A percentile compares a stretch with the other conserved stretches of the same genome.
Conservation (phyloP, 2,329 filamentous ascomycete species). For the Thelonectria olida region DNA sequence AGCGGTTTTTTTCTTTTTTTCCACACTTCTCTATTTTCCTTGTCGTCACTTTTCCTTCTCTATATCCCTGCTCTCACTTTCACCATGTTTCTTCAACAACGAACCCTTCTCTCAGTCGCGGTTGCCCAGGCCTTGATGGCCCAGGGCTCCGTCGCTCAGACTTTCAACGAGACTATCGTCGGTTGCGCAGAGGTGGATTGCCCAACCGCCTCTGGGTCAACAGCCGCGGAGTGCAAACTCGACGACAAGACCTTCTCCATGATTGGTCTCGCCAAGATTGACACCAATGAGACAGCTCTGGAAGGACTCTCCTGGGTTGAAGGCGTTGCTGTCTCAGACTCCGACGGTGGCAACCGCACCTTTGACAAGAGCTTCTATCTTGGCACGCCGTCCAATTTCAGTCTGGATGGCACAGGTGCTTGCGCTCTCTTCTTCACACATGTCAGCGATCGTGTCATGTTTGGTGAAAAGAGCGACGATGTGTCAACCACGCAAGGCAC, state of each 20-base stretch:
- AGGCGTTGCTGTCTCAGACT: not conserved
- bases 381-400: conserved; percentile 4
- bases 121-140: not conserved
- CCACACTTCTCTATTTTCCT: not conserved
- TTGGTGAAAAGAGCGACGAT: not conserved
- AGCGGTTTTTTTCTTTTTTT: not conserved
- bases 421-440: conserved; percentile 22
- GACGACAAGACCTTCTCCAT: not conserved
- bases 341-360: not conserved
- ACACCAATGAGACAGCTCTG: not conserved
- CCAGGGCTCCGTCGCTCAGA: not conserved
- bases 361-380: conserved; percentile 22
- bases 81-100: not conserved
- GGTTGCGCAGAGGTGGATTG: conserved; percentile 20
- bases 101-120: not conserved
- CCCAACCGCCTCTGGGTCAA: not conserved
- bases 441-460: not conserved
- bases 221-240: conserved; percentile 12
- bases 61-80: not conserved
- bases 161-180: conserved; percentile 5
- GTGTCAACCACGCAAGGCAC: not conserved
- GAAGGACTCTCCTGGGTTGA: conserved; percentile 20
- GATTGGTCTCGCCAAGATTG: conserved; percentile 19
- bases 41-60: not conserved
- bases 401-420: not conserved